Conservation (phyloP, 1,139 yeast genomes). For the Lodderomyces orthopsilosis region DNA sequence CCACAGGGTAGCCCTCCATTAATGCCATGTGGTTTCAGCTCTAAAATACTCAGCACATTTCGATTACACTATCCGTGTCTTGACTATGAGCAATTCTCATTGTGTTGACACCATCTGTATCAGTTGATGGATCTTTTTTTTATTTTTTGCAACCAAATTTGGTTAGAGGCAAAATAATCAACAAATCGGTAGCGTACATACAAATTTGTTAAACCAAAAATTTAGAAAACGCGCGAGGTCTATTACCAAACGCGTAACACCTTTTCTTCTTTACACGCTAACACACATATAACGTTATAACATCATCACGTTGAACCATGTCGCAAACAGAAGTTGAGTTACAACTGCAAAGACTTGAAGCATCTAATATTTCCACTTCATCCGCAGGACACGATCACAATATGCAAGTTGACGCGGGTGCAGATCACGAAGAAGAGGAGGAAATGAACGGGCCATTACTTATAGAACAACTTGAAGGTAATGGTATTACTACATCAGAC, state of each 20-base stretch:
- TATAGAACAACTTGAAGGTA: constrained; percentile 61
- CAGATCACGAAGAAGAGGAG: constrained; percentile 33
- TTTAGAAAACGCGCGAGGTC: constrained; percentile 1
- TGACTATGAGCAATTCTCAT: no score
- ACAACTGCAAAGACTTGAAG: constrained; percentile 6
- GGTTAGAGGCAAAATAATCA: background rate
- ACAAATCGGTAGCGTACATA: background rate
- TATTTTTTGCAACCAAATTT: constrained; percentile 1
- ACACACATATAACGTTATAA: background rate
- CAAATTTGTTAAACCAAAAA: background rate
- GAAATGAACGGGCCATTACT: constrained; percentile 41
- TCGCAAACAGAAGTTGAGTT: constrained; percentile 10
- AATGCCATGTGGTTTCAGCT: no score
- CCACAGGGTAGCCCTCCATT: no score
- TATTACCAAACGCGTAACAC: background rate
- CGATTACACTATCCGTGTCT: no score
- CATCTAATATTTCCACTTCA: constrained; percentile 3
- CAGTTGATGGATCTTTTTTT: no score
- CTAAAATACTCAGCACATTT: no score
- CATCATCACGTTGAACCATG: constrained; percentile 5
- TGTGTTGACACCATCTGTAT: no score
- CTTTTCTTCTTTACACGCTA: background rate
- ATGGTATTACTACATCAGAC: constrained; percentile 82
- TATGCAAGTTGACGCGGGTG: background rate
- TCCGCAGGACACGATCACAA: constrained; percentile 1